Conservation (phyloP, 1,139 yeast species). For the Zygosaccharomyces sapae region DNA sequence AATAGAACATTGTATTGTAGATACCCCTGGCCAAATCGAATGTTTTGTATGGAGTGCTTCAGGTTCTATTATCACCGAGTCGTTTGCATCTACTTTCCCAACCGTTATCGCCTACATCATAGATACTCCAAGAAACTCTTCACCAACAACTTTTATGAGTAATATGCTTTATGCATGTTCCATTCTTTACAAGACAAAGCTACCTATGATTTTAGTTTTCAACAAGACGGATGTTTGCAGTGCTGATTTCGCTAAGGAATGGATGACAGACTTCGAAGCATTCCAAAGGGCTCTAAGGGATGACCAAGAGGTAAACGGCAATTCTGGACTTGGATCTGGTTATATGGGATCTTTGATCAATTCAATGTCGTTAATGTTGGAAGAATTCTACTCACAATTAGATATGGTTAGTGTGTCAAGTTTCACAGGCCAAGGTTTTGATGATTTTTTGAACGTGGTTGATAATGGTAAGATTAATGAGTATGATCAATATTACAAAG, state of each 20-base stretch:
- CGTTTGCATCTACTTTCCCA: slow-evolving; percentile 93
- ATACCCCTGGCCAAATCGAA: slow-evolving; percentile 98
- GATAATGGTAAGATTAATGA: slow-evolving; percentile 77
- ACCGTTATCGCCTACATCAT: slow-evolving; percentile 93
- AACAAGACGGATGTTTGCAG: slow-evolving; percentile 88
- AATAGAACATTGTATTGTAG: slow-evolving; percentile 73
- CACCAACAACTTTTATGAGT: slow-evolving; percentile 96
- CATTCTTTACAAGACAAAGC: slow-evolving; percentile 86
- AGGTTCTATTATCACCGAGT: slow-evolving; percentile 93
- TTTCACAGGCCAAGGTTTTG: slow-evolving; percentile 90
- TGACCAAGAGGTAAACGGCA: slow-evolving; percentile 59
- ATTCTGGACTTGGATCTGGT: slow-evolving; percentile 70
- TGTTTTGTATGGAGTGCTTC: slow-evolving; percentile 97
- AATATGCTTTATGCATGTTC: slow-evolving; percentile 98
- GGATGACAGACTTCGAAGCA: slow-evolving; percentile 96
- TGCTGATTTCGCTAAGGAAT: slow-evolving; percentile 83
- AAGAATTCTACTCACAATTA: slow-evolving; percentile 88
- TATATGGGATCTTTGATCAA: slow-evolving; percentile 92
- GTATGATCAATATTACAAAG: slow-evolving; percentile 74
- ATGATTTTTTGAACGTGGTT: slow-evolving; percentile 77
- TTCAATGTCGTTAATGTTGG: slow-evolving; percentile 93
- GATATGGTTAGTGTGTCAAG: slow-evolving; percentile 94
- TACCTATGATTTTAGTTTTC: slow-evolving; percentile 95
- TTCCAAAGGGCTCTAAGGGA: slow-evolving; percentile 74
- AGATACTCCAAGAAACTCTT: slow-evolving; percentile 90